Base-by-base conservation (phyloP, 1,139 yeast species). In the Candida neerlandica region DNA sequence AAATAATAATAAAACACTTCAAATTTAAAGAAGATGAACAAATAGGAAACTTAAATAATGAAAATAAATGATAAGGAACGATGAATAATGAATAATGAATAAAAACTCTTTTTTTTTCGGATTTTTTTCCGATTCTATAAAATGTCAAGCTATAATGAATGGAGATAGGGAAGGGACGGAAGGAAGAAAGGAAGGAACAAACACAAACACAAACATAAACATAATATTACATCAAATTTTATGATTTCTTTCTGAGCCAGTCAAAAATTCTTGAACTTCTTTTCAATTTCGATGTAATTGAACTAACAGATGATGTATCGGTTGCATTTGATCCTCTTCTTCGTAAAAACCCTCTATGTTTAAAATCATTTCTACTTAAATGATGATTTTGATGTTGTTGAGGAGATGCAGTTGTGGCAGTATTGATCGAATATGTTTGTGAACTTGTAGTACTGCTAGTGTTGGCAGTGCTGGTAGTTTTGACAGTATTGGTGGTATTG, bases 171-270 rank as follows among this genome's bases (percentile, higher is more conserved):
- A n/a, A n/a, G n/a, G n/a, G n/a, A n/a, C n/a, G n/a, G n/a, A n/a
- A n/a, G n/a, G n/a, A n/a, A n/a, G n/a, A n/a, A n/a, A n/a, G n/a
- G n/a, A n/a, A n/a, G n/a, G n/a, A n/a, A n/a, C n/a, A n/a, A 30
- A 30, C 15, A 5, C 15, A 30, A 30, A 10, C 34, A 11, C 15
- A 30, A 30, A 30, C n/a, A n/a, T n/a, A n/a, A n/a, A n/a, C n/a
- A n/a, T n/a, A n/a, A n/a, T n/a, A n/a, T n/a, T n/a, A n/a, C n/a
- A n/a, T n/a, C n/a, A 23, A 5, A 6, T 4, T 23, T 23, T 23
- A 23, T 23, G 27, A 43, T 40, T 48, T 51, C 44, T 51, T 51
- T 44, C 49, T 51, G 35, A 56, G 43, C 59, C 59, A 56, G 51
- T 51, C 52, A 41, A 55, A 49, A 37, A 55, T 39, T 35, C 44